phyloP scores from a whole-genome alignment of 116 monocot species.

The Posidonia oceanica region DNA sequence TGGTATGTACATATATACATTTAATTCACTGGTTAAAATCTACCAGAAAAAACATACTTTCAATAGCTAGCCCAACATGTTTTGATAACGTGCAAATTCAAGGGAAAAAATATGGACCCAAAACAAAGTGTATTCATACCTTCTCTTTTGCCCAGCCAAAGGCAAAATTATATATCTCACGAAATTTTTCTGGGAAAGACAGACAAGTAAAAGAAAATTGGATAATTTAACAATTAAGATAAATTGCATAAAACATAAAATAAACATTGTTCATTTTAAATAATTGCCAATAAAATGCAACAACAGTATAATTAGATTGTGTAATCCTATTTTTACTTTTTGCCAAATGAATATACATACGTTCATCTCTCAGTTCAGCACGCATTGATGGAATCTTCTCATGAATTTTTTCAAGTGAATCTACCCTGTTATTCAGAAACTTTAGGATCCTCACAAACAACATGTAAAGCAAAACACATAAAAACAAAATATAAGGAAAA shows the following conservation, averaged over 20 bases:
- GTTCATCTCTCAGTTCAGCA: constrained; percentile 85
- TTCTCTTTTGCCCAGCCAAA: constrained; percentile 96
- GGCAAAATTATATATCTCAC: constrained; percentile 92
- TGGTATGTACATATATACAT: too few relatives aligned
- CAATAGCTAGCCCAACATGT: too few relatives aligned
- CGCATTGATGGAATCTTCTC: constrained; percentile 81
- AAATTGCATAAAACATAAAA: not conserved
- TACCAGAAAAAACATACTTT: not conserved
- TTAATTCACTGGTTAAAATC: not conserved
- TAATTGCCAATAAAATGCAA: not conserved
- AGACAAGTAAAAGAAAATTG: constrained; percentile 3
- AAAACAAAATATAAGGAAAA: not conserved
- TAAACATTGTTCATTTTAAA: not conserved
- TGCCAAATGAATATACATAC: constrained; percentile 30
- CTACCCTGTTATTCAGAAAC: constrained; percentile 50
- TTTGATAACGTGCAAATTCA: not conserved
- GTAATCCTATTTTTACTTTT: too few relatives aligned
- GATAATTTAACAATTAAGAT: constrained; percentile 2
- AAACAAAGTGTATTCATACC: constrained; percentile 26
- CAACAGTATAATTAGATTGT: too few relatives aligned
- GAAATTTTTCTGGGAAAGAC: constrained; percentile 68
- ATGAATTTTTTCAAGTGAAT: constrained; percentile 78
- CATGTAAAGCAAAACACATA: not conserved
- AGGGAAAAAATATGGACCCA: constrained; percentile 1
- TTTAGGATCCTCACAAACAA: constrained; percentile 1